Base-by-base conservation (phyloP, 139 green algal species). In the Auxenochlorella pyrenoidosa region DNA sequence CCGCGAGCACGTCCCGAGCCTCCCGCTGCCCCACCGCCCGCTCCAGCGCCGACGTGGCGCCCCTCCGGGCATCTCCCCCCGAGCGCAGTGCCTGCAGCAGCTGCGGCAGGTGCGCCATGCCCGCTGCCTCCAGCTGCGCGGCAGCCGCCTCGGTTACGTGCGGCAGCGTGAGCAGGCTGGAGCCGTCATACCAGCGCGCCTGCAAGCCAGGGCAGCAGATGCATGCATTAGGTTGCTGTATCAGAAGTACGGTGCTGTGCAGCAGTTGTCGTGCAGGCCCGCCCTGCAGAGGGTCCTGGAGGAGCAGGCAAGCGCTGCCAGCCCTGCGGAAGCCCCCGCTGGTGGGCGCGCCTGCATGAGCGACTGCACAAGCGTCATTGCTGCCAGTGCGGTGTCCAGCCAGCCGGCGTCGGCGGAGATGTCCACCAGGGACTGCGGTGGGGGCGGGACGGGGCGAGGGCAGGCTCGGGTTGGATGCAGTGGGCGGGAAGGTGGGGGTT, bases 401-500 rank as follows among this genome's bases (percentile, higher is more conserved):
- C 94, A 98, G 26, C 96, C 96, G 2, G 86, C 90, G 58, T 98
- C 94, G 0, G 96, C 94, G 0, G 91, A 84, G 26, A 98, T 89
- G 89, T 99, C 97, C 8, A 98, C 91, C 83, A 99, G 95, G 0
- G 97, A 97, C 92, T 98, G 92, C 75, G 98, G 19, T 21, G 77
- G n/a, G n/a, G 16, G 47, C 1, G 15, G 79, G 32, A 41, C 1
- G 36, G 54, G 36, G 34, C 1, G 59, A 18, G 24, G 34, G 36
- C 34, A 24, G 34, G 19, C 19, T 19, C 38, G 40, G 36, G n/a
- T n/a, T n/a, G n/a, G n/a, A n/a, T n/a, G n/a, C n/a, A n/a, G n/a
- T n/a, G n/a, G n/a, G n/a, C n/a, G n/a, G n/a, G n/a, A n/a, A n/a
- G n/a, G n/a, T n/a, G n/a, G n/a, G n/a, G n/a, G n/a, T n/a, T n/a